Evolutionary conservation across 176 grass and related monocot genomes (phyloP).

Genomic region (Oryza meridionalis): DNA sequence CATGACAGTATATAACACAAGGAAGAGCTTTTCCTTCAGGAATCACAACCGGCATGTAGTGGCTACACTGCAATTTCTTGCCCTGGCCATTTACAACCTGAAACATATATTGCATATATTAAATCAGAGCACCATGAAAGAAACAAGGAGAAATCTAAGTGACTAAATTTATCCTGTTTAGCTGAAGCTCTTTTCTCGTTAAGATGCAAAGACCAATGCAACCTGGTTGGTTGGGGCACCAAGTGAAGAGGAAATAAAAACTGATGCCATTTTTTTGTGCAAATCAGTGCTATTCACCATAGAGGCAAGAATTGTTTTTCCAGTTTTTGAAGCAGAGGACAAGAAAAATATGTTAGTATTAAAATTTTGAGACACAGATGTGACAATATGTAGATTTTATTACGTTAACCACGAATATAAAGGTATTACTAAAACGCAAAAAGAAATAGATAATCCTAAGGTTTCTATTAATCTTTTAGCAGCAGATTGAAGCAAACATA

Average conservation of each 20-base stretch:
- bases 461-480: background rate
- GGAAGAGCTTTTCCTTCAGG: constrained; percentile 88
- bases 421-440: constrained; percentile 22
- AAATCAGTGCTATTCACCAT: background rate
- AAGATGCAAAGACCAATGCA: background rate
- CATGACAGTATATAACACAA: constrained; percentile 99
- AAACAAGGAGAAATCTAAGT: constrained; percentile 14
- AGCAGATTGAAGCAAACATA: constrained; percentile 13
- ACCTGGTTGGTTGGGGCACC: background rate
- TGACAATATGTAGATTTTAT: background rate
- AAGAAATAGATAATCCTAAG: constrained; percentile 16
- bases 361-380: background rate
- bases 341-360: background rate
- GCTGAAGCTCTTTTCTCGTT: background rate
- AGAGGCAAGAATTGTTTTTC: background rate
- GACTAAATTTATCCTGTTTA: background rate
- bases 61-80: constrained; percentile 93
- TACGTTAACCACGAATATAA: background rate
- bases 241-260: background rate
- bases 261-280: background rate
- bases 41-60: constrained; percentile 82
- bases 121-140: constrained; percentile 14
- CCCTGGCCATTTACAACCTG: constrained; percentile 91
- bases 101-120: constrained; percentile 26
- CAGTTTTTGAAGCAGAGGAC: constrained; percentile 3